These are phyloP conservation scores for Hibiscus trionum DNA, from an alignment of 345 rosid genomes.

Conservation along the genomic window DNA sequence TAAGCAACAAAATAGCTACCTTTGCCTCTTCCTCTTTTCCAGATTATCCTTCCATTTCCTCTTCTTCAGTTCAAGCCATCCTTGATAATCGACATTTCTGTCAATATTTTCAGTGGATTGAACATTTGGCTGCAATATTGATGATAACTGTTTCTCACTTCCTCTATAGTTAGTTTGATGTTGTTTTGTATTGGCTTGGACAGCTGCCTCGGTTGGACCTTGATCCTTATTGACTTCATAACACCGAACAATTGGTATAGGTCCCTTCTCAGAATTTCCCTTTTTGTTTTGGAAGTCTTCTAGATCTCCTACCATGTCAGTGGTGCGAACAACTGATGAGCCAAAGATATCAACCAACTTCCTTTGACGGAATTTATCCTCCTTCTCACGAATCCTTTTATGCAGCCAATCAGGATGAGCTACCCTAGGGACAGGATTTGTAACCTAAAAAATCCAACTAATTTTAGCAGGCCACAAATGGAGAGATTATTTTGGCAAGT, in stretches of 20 bases:
- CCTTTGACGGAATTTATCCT: slow-evolving; percentile 80
- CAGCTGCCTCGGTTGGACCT: slow-evolving; percentile 20
- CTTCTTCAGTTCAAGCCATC: slow-evolving; percentile 91
- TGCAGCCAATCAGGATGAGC: slow-evolving; percentile 97
- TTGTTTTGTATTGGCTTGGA: slow-evolving; percentile 16
- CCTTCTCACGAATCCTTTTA: slow-evolving; percentile 89
- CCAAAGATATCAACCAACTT: slow-evolving; percentile 68
- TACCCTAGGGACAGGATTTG: slow-evolving; percentile 95
- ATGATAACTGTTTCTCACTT: slow-evolving; percentile 23
- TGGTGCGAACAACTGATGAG: slow-evolving; percentile 16
- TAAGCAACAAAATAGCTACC: slow-evolving; percentile 30
- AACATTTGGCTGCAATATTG: slow-evolving; percentile 22
- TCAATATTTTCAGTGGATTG: slow-evolving; percentile 42
- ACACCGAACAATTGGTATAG: slow-evolving; percentile 62
- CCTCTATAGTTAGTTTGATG: slow-evolving; percentile 20
- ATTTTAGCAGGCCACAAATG: slow-evolving; percentile 13
- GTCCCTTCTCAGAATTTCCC: slow-evolving; percentile 34
- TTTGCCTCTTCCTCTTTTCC: slow-evolving; percentile 65
- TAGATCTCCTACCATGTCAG: slow-evolving; percentile 43
- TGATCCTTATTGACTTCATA: slow-evolving; percentile 36
- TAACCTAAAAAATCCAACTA: slow-evolving; percentile 45
- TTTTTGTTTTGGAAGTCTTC: slow-evolving; percentile 64
- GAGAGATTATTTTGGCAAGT: slow-evolving; percentile 10
- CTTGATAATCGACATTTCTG: slow-evolving; percentile 67
- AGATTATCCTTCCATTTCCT: slow-evolving; percentile 74